phyloP scores from a whole-genome alignment of 2,329 filamentous ascomycete species.

The Neofusicoccum ribis region DNA sequence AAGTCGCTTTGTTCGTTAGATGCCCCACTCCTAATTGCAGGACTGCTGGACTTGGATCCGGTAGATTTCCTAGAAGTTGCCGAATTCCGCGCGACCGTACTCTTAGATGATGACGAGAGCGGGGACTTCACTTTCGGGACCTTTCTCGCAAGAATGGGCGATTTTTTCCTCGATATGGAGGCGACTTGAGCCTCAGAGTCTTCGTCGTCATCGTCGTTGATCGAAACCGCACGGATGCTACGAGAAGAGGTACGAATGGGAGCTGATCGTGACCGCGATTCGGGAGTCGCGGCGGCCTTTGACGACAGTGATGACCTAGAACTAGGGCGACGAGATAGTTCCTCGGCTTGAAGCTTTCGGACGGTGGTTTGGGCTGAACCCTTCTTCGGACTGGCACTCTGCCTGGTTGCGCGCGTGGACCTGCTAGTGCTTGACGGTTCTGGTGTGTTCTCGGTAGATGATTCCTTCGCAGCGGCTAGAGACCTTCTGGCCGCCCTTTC shows the following conservation, averaged over 20 bases:
- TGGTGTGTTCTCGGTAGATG: not conserved
- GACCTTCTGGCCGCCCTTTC: conserved; percentile 16
- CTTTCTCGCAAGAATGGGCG: not conserved
- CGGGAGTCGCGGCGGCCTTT: not conserved
- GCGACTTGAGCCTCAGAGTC: not conserved
- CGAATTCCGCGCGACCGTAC: not conserved
- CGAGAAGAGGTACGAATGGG: not conserved
- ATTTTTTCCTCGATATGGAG: not conserved
- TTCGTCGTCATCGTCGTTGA: not conserved
- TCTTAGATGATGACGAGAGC: not conserved
- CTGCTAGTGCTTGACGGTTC: not conserved
- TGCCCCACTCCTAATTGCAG: too few relatives aligned
- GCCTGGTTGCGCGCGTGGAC: not conserved
- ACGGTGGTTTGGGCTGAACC: not conserved
- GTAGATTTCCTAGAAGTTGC: not conserved
- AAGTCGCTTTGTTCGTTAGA: not conserved
- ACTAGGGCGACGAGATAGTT: not conserved
- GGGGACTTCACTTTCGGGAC: not conserved
- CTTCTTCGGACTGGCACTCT: conserved; percentile 3
- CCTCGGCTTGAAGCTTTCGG: not conserved
- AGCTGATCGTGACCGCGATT: not conserved
- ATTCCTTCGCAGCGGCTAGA: conserved; percentile 1
- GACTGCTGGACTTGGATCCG: not conserved
- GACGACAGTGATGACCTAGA: not conserved
- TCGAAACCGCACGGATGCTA: not conserved